These are phyloP conservation scores for Solanum bulbocastanum DNA, from an alignment of 257 asterid species.

Conservation along the genomic window DNA sequence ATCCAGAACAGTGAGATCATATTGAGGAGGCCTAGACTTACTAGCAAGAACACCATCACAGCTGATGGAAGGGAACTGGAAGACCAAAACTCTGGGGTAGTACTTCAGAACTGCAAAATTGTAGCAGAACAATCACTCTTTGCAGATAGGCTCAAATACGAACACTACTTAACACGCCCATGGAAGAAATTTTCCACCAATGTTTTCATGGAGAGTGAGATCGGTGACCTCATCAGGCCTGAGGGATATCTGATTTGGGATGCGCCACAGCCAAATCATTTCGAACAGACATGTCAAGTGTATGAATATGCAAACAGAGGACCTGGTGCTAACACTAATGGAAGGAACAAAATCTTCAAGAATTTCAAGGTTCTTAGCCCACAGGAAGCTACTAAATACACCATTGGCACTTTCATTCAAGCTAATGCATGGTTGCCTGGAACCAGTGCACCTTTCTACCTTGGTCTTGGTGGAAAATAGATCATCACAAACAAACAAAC, in stretches of 20 bases:
- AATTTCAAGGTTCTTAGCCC: slow-evolving; percentile 7
- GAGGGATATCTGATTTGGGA: slow-evolving; percentile 42
- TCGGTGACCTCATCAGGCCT: slow-evolving; percentile 55
- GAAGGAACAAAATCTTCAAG: slow-evolving; percentile 18
- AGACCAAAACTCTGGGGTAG: slow-evolving; percentile 29
- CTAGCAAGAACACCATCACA: slow-evolving; percentile 34
- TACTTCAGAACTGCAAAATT: slow-evolving; percentile 57
- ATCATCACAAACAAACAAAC: neutral
- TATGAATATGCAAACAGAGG: slow-evolving; percentile 54
- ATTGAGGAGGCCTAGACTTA: slow-evolving; percentile 21
- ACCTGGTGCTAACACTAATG: slow-evolving; percentile 27
- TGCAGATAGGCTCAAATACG: slow-evolving; percentile 17
- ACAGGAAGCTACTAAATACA: slow-evolving; percentile 10
- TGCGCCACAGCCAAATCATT: neutral
- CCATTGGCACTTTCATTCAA: slow-evolving; percentile 2
- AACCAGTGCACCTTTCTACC: slow-evolving; percentile 12
- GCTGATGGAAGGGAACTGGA: slow-evolving; percentile 50
- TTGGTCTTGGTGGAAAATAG: slow-evolving; percentile 5
- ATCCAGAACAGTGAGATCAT: slow-evolving; percentile 56
- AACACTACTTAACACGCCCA: slow-evolving; percentile 48
- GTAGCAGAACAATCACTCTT: slow-evolving; percentile 26
- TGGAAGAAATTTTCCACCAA: slow-evolving; percentile 39
- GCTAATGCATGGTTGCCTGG: slow-evolving; percentile 13
- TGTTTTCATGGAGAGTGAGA: slow-evolving; percentile 43
- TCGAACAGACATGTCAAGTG: slow-evolving; percentile 15